Percentiles rank a stretch among this genome's conserved stretches.
Evolutionary conservation across 805 yeast species (phyloP).

Genomic region (Spathaspora hagerdaliae): DNA sequence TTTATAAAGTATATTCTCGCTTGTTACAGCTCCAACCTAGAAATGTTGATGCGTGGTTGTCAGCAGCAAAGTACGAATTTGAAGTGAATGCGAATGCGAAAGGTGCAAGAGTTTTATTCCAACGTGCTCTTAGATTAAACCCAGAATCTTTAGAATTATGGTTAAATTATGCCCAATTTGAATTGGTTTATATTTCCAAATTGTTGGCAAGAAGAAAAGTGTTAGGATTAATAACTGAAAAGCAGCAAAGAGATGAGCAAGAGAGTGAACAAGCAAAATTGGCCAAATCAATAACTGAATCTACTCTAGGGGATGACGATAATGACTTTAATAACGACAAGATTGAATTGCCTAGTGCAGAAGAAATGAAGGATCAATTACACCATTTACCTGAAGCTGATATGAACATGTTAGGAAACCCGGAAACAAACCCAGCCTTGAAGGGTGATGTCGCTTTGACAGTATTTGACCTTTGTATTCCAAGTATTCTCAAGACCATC

Average conservation of each 20-base stretch:
- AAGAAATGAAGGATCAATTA: constrained; percentile 57
- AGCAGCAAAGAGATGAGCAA: constrained; percentile 55
- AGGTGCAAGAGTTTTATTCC: constrained; percentile 83
- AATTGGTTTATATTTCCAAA: constrained; percentile 79
- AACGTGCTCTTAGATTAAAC: constrained; percentile 81
- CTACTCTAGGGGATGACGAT: constrained; percentile 21
- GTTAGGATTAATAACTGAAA: constrained; percentile 71
- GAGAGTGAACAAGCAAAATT: constrained; percentile 24
- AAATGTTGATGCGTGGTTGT: constrained; percentile 85
- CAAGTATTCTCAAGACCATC: constrained; percentile 24
- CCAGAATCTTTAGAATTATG: constrained; percentile 69
- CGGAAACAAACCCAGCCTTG: constrained; percentile 75
- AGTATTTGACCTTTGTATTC: constrained; percentile 32
- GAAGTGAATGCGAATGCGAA: constrained; percentile 84
- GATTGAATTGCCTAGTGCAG: constrained; percentile 49
- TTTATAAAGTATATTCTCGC: constrained; percentile 72
- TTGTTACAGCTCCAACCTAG: constrained; percentile 87
- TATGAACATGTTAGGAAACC: constrained; percentile 76
- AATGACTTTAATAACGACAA: constrained; percentile 35
- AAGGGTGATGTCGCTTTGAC: constrained; percentile 48
- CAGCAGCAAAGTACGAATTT: constrained; percentile 91
- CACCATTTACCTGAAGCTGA: constrained; percentile 83
- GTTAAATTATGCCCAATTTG: constrained; percentile 85
- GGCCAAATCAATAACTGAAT: constrained; percentile 34
- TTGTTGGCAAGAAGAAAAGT: constrained; percentile 79